Conservation (phyloP, 331 rosid species). For the Acacia pycnantha region DNA sequence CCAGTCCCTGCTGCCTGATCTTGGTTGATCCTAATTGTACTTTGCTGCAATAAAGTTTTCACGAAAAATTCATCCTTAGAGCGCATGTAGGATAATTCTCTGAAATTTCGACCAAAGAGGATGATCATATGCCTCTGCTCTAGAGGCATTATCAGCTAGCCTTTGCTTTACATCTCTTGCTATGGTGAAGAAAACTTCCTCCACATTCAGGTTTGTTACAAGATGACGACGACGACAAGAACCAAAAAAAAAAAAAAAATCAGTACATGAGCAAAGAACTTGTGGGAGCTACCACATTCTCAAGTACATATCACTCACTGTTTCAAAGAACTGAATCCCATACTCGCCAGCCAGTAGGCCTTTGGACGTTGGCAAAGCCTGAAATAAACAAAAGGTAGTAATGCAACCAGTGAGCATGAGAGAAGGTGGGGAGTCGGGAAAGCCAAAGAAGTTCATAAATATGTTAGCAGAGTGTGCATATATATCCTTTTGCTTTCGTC, state of each 20-base stretch:
- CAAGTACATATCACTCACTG: constrained; percentile 53
- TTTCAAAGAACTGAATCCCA: constrained; percentile 91
- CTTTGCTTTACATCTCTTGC: constrained; percentile 87
- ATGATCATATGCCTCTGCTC: constrained; percentile 49
- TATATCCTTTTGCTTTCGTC: no score
- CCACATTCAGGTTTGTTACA: constrained; percentile 92
- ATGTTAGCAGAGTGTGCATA: no score
- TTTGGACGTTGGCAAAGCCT: no score
- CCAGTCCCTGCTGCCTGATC: constrained; percentile 44
- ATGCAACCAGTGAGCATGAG: no score
- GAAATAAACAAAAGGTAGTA: no score
- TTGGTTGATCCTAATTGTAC: constrained; percentile 68
- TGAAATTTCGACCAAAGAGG: neutral
- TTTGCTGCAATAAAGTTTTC: constrained; percentile 51
- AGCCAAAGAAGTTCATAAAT: no score
- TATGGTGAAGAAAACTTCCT: constrained; percentile 91
- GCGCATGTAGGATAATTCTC: neutral
- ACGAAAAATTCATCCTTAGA: neutral
- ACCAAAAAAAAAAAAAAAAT: neutral
- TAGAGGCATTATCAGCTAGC: constrained; percentile 74
- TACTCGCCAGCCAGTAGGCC: constrained; percentile 73
- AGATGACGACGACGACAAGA: neutral
- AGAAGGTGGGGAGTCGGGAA: no score
- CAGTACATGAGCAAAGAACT: neutral
- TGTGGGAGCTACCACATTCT: constrained; percentile 22